A percentile compares a stretch with the other conserved stretches of the same genome.
These are phyloP conservation scores for Asterochloris erici DNA, from an alignment of 139 green algal species.

Conservation along the genomic window DNA sequence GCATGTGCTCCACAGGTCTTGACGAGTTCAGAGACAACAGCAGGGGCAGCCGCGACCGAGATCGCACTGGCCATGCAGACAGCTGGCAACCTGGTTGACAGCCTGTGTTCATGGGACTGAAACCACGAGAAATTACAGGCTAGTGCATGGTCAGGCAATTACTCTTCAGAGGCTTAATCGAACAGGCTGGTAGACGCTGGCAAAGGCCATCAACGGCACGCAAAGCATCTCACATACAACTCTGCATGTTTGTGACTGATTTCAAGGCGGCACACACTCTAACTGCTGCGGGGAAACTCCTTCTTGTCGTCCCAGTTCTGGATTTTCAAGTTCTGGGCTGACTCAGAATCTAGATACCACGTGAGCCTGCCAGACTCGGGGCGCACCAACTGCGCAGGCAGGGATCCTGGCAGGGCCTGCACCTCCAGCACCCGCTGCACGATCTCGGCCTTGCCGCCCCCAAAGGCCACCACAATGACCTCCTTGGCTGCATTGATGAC, in stretches of 20 bases:
- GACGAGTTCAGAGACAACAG: no score
- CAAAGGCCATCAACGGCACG: not conserved
- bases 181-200: no score
- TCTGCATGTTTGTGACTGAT: not conserved
- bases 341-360: constrained; percentile 53
- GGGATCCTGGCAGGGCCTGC: constrained; percentile 77
- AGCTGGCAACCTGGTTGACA: no score
- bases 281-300: constrained; percentile 23
- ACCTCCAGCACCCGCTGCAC: constrained; percentile 86
- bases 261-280: not conserved
- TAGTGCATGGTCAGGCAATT: no score
- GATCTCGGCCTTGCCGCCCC: constrained; percentile 79
- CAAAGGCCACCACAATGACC: constrained; percentile 55
- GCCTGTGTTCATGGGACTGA: no score
- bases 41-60: no score
- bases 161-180: no score
- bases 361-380: constrained; percentile 48
- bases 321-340: constrained; percentile 52
- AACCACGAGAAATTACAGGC: no score
- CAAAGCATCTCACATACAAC: not conserved
- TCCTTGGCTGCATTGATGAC: constrained; percentile 79
- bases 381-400: constrained; percentile 86
- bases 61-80: no score
- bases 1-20: no score
- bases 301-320: constrained; percentile 57